Conservation (phyloP, 352 stramenopile genomes). For the Blastocystis sp. region DNA sequence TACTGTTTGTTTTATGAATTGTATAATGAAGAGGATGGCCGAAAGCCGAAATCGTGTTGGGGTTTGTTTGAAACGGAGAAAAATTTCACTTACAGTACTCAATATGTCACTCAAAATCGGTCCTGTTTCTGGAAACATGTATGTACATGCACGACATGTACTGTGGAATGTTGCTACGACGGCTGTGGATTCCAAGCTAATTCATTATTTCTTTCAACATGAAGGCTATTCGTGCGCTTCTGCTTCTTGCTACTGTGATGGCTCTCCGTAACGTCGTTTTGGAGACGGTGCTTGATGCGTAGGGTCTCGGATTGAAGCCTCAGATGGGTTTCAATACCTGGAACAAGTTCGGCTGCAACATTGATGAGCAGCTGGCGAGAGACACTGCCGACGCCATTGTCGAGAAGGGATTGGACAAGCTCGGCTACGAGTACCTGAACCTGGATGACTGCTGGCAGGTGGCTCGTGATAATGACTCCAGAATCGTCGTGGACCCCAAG, state of each 20-base stretch:
- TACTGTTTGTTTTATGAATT: neutral
- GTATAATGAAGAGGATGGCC: no score
- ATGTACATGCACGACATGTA: neutral
- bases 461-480: conserved; percentile 50
- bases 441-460: conserved; percentile 61
- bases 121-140: neutral
- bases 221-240: neutral
- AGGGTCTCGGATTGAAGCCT: conserved; percentile 52
- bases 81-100: neutral
- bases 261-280: conserved; percentile 19
- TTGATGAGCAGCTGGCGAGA: conserved; percentile 58
- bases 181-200: neutral
- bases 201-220: conserved; percentile 9
- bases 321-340: conserved; percentile 60
- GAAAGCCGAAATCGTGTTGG: no score
- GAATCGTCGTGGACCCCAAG: conserved; percentile 57
- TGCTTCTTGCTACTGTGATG: conserved; percentile 2
- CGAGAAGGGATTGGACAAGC: conserved; percentile 52
- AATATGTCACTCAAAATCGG: neutral
- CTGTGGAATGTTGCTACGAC: neutral
- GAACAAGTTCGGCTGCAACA: conserved; percentile 60
- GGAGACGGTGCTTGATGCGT: neutral
- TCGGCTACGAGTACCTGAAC: conserved; percentile 59
- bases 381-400: conserved; percentile 60
- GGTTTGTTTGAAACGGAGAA: no score